A percentile compares a stretch with the other conserved stretches of the same genome.
Evolutionary conservation across 768 basidiomycete genomes (phyloP).

Genomic region (Phaffia tasmanica): DNA sequence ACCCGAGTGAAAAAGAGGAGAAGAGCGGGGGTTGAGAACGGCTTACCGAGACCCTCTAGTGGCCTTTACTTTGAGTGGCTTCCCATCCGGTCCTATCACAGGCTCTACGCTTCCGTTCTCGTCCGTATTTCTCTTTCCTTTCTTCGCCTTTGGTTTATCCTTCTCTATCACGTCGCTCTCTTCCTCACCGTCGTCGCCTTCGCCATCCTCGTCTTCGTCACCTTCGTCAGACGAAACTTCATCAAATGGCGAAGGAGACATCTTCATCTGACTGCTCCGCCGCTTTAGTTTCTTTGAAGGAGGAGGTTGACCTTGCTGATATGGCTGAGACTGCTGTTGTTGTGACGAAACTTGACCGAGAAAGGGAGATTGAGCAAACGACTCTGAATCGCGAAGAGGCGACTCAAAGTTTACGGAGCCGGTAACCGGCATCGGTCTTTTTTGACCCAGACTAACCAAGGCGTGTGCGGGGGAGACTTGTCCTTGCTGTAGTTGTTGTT

Average conservation of each 20-base stretch:
- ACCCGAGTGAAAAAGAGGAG: no score
- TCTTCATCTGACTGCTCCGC: neutral
- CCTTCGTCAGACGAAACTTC: neutral
- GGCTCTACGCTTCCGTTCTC: neutral
- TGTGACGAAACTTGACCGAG: neutral
- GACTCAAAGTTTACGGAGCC: no score
- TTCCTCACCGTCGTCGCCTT: neutral
- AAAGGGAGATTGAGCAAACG: neutral
- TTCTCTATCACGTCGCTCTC: neutral
- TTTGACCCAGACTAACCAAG: constrained; percentile 12
- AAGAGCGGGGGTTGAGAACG: neutral
- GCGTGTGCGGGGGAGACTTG: constrained; percentile 7
- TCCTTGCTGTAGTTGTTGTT: constrained; percentile 6
- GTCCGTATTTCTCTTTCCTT: constrained; percentile 10
- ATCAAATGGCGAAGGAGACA: neutral
- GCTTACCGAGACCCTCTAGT: constrained; percentile 23
- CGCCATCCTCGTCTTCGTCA: constrained; percentile 8
- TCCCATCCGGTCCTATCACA: constrained; percentile 16
- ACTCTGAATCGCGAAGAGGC: neutral
- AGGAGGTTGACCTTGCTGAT: neutral
- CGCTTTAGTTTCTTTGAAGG: neutral
- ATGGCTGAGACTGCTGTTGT: neutral
- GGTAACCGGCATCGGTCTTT: neutral
- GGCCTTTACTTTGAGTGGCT: constrained; percentile 17
- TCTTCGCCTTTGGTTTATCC: neutral